Base-by-base conservation (phyloP, 768 basidiomycete species). In the Lentinula sp. region DNA sequence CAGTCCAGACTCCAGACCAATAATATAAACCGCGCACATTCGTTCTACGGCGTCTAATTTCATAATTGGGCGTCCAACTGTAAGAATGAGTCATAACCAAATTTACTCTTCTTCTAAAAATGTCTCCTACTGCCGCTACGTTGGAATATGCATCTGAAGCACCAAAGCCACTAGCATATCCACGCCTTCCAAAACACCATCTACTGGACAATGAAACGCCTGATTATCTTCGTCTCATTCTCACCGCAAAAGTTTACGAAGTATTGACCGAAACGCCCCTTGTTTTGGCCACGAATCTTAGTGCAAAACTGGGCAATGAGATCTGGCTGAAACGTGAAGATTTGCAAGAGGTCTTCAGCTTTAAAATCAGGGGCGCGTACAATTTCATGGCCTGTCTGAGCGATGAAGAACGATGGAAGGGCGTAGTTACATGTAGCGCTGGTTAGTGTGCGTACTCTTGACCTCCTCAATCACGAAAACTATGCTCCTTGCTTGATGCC, bases 271-370 rank as follows among this genome's bases (percentile, higher is more conserved):
- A 93, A 73, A 97, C 96, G 0, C 96, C 96, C 1, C 83, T 98
- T 43, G 89, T 95, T 18, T 81, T 82, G 56, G 95, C 96, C 32
- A 84, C 86, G 16, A 93, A 91, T 69, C 84, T 99, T 21, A 95
- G 93, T 66, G 75, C 88, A 63, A 86, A 89, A 63, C 79, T 98
- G 1, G 97, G 97, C 1, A 94, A 93, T 70, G 84, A 95, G 65
- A 89, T 99, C 73, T 95, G 89, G 86, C 83, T 99, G 61, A 99
- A 99, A 75, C 85, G 97, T 28, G 97, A 99, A 73, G 97, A 99
- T 69, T 81, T 97, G 2, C 96, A 98, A 50, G 89, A 93, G 68
- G 97, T 99, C 18, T 99, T 99, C 73, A 95, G 93, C 71, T 99
- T 99, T 86, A 99, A 99, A 71, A 95, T 98, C 51, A 82, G 97